Percentiles rank a stretch among this genome's conserved stretches.
These are phyloP conservation scores for Gossypium rotundifolium DNA, from an alignment of 345 rosid genomes.

Conservation along the genomic window DNA sequence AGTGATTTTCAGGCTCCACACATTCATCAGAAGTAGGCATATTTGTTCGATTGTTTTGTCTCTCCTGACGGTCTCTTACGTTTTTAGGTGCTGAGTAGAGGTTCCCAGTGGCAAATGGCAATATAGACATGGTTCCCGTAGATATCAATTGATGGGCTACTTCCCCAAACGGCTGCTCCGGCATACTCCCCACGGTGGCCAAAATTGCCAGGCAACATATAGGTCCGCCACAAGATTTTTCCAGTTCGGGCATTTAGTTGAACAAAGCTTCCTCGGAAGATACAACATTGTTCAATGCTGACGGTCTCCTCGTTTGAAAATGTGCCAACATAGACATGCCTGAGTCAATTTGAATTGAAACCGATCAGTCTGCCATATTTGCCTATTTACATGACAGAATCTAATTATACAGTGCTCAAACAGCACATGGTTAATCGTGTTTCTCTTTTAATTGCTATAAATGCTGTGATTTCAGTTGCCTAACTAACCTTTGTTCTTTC, in stretches of 20 bases:
- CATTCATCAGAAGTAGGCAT: conserved; percentile 20
- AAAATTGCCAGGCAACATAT: conserved; percentile 21
- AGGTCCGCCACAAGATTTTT: conserved; percentile 22
- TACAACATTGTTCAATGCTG: conserved; percentile 16
- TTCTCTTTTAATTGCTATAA: too few relatives aligned
- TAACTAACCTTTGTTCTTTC: too few relatives aligned
- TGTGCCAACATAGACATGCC: conserved; percentile 28
- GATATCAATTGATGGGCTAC: not conserved
- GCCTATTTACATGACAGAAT: not conserved
- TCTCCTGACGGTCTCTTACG: conserved; percentile 22
- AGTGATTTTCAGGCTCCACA: conserved; percentile 25
- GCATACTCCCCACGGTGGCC: conserved; percentile 15
- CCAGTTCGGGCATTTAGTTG: conserved; percentile 20
- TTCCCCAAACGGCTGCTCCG: conserved; percentile 19
- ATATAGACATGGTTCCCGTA: conserved; percentile 22
- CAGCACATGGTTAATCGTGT: not conserved
- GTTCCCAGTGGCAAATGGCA: conserved; percentile 36
- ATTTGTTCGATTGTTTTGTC: conserved; percentile 22
- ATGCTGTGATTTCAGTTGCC: too few relatives aligned
- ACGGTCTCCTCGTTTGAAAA: not conserved
- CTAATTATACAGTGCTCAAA: not conserved
- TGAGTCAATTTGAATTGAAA: not conserved
- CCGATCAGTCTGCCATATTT: not conserved
- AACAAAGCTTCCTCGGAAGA: conserved; percentile 18
- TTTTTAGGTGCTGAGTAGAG: conserved; percentile 26